A percentile compares a stretch with the other conserved stretches of the same genome.
Evolutionary conservation across 1,139 yeast genomes (phyloP).

Genomic region (Suhomyces taliae): DNA sequence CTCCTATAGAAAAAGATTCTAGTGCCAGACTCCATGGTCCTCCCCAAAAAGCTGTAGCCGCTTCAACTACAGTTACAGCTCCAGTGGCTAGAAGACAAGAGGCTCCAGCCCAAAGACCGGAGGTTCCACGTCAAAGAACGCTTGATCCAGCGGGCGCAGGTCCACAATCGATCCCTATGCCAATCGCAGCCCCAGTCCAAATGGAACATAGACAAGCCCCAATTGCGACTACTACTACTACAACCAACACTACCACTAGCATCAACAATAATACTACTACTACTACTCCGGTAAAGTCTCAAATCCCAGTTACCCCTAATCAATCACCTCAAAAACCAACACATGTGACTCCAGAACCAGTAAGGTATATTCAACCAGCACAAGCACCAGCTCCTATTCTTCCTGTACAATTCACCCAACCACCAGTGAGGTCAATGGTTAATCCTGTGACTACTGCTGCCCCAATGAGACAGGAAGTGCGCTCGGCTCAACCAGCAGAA

Average conservation of each 20-base stretch:
- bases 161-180: neutral
- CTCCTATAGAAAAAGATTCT: slow-evolving; percentile 9
- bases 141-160: neutral
- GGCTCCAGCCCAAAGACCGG: neutral
- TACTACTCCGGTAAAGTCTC: too few species aligned
- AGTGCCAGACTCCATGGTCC: neutral
- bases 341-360: neutral
- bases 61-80: neutral
- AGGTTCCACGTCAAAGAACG: neutral
- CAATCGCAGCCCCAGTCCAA: neutral
- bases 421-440: neutral
- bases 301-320: neutral
- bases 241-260: too few species aligned
- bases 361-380: neutral
- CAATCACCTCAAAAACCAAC: neutral
- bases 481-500: neutral
- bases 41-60: neutral
- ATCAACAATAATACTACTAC: too few species aligned
- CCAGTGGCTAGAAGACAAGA: neutral
- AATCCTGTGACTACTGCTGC: too few species aligned
- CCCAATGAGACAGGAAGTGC: neutral
- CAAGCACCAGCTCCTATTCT: too few species aligned
- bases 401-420: too few species aligned
- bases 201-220: too few species aligned
- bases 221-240: too few species aligned